Evolutionary conservation across 208 protist species (phyloP), one percentile per base, ranked within the genome.

Genomic region (Leishmania turanica): DNA sequence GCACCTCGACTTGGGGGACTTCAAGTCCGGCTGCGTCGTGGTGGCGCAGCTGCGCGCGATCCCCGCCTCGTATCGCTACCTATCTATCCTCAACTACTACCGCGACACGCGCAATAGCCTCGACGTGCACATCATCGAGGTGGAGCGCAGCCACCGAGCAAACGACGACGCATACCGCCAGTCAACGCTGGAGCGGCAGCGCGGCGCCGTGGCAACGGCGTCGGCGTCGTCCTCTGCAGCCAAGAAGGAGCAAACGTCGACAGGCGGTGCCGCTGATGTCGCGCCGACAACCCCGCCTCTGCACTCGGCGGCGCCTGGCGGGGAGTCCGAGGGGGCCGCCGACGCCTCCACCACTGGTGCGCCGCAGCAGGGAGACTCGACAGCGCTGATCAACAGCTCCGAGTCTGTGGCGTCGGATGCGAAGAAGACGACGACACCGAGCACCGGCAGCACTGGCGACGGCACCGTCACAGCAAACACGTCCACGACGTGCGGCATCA

Each of bases 1-100:
- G 72, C 47, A 85, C 37, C 51, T 72, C 17, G 86, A 90, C 71
- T 82, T 93, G 51, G 78, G 19, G 3, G 58, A 87, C 27, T 79
- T 81, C 64, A 69, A 75, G 60, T 82, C 65, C 34, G 87, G 89
- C 17, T 71, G 64, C 66, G 84, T 92, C 0, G 49, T 96, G 24
- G 86, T 96, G 78, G 88, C 85, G 58, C 93, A 96, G 84, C 76
- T 76, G 49, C 82, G 79, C n/a, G 65, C 81, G 11, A 69, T 91
- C n/a, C 80, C 89, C 1, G 83, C 78, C 5, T 42, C 89, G 4
- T 87, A 81, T 78, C 88, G 84, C 15, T 79, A 85, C 62, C 60
- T 81, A 68, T 79, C 49, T 54, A 78, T 92, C 13, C 58, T 87
- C 42, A 84, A 84, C 21, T 94, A 91, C 74, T 85, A 90, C 80